A percentile compares a stretch with the other conserved stretches of the same genome.
These are phyloP conservation scores for Phycomyces blakesleeanus DNA, from an alignment of 192 early-diverging fungal genomes.

Conservation along the genomic window DNA sequence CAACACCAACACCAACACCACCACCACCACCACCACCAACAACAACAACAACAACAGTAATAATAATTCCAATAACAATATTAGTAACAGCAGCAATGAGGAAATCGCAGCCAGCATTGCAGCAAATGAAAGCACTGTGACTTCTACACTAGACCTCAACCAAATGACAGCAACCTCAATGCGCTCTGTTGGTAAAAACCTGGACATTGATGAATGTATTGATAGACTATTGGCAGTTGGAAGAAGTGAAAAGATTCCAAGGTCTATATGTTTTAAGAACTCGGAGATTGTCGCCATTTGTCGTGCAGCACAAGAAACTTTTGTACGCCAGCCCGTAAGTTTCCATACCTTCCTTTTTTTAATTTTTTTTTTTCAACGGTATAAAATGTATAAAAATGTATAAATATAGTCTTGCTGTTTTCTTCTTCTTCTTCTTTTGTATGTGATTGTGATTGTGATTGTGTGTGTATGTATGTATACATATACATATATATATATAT, in stretches of 20 bases:
- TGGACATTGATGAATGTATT: constrained; percentile 35
- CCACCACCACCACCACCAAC: too few species aligned
- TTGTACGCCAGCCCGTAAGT: constrained; percentile 74
- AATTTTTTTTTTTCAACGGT: not conserved
- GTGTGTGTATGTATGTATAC: too few species aligned
- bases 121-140: constrained; percentile 17
- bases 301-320: constrained; percentile 81
- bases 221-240: constrained; percentile 22
- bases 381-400: not conserved
- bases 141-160: constrained; percentile 18
- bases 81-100: not conserved
- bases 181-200: constrained; percentile 12
- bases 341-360: not conserved
- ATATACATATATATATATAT: too few species aligned
- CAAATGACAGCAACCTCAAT: constrained; percentile 31
- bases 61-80: too few species aligned
- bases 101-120: not conserved
- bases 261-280: constrained; percentile 80
- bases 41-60: too few species aligned
- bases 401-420: not conserved
- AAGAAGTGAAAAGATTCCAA: constrained; percentile 32
- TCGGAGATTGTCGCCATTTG: constrained; percentile 88
- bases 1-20: too few species aligned
- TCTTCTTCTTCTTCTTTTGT: too few species aligned
- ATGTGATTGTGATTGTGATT: too few species aligned